These are phyloP conservation scores for Infundibulicybe gibba DNA, from an alignment of 768 basidiomycete species.

Conservation along the genomic window DNA sequence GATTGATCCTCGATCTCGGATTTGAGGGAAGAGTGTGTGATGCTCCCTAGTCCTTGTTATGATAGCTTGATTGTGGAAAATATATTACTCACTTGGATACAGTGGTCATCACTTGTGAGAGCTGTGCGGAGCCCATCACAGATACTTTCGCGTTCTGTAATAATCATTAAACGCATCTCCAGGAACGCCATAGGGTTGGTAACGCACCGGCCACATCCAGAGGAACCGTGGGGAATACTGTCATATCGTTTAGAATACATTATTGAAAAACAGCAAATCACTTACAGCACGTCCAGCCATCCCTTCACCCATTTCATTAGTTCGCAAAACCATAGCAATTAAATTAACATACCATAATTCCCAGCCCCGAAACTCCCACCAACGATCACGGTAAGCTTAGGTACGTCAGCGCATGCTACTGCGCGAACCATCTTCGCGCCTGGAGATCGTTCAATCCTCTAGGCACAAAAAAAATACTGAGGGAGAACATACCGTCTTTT, in stretches of 20 bases:
- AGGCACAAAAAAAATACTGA: background rate
- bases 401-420: conserved; percentile 90
- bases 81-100: conserved; percentile 66
- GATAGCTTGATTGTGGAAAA: background rate
- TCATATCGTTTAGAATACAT: conserved; percentile 2
- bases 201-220: conserved; percentile 95
- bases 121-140: conserved; percentile 93
- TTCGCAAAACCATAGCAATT: no score
- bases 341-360: conserved; percentile 69
- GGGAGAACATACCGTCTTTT: conserved; percentile 62
- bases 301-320: conserved; percentile 36
- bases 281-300: conserved; percentile 92
- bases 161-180: conserved; percentile 6
- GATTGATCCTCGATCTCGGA: conserved; percentile 87
- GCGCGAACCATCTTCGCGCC: conserved; percentile 96
- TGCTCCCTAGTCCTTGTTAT: conserved; percentile 54
- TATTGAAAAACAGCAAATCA: conserved; percentile 11
- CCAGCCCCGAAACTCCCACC: conserved; percentile 95
- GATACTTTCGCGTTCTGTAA: conserved; percentile 84
- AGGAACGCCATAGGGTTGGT: background rate
- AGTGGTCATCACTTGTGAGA: conserved; percentile 89
- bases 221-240: conserved; percentile 93
- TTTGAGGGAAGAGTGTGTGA: conserved; percentile 72
- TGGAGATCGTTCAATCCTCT: conserved; percentile 10
- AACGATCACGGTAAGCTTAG: conserved; percentile 90